phyloP scores from a whole-genome alignment of 768 basidiomycete species.

The Saitozyma podzolica region DNA sequence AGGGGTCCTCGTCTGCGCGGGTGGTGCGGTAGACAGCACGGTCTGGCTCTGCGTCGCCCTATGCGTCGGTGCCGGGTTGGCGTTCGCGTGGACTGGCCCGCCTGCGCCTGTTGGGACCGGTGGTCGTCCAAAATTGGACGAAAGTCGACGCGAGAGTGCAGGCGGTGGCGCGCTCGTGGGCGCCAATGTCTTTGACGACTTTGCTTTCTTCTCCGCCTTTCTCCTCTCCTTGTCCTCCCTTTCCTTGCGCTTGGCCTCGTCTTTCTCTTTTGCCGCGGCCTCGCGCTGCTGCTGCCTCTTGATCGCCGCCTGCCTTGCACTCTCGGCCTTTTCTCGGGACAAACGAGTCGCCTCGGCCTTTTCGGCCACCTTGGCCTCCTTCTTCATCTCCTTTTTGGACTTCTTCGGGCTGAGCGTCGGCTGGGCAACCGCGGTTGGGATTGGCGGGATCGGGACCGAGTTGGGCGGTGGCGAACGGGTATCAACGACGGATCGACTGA shows the following conservation, averaged over 20 bases:
- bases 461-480: neutral
- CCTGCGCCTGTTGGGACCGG: neutral
- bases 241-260: slow-evolving; percentile 31
- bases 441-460: slow-evolving; percentile 13
- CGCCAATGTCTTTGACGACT: neutral
- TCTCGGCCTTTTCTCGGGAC: slow-evolving; percentile 31
- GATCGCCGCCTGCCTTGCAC: slow-evolving; percentile 21
- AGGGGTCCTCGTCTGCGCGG: neutral
- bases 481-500: slow-evolving; percentile 18
- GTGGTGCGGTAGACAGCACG: neutral
- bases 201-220: slow-evolving; percentile 27
- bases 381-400: slow-evolving; percentile 42
- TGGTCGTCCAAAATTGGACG: neutral
- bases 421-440: neutral
- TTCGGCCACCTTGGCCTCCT: slow-evolving; percentile 44
- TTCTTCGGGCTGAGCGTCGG: slow-evolving; percentile 20
- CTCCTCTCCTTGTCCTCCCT: slow-evolving; percentile 35
- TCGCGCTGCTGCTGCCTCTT: slow-evolving; percentile 28
- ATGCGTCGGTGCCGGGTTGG: slow-evolving; percentile 3
- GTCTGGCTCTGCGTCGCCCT: neutral
- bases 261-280: slow-evolving; percentile 22
- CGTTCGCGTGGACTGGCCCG: neutral
- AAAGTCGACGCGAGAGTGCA: neutral
- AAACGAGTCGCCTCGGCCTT: slow-evolving; percentile 31
- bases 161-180: neutral